phyloP scores from a whole-genome alignment of 208 protist genomes.

The Acanthamoeba quina region DNA sequence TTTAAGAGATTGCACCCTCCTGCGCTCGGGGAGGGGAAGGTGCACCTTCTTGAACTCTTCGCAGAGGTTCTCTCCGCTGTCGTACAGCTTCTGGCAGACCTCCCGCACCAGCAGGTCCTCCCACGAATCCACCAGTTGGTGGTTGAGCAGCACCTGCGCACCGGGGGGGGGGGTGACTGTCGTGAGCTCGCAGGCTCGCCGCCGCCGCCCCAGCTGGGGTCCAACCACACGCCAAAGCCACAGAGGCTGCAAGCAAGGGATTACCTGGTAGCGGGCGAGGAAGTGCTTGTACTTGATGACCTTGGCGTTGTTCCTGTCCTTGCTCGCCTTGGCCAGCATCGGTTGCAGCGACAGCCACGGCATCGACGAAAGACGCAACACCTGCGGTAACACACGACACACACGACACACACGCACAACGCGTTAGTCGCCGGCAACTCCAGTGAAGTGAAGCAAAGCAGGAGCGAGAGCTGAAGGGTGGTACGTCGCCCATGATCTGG shows the following conservation, averaged over 20 bases:
- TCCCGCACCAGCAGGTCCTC: slow-evolving; percentile 47
- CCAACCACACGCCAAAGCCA: no score
- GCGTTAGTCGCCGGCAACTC: neutral
- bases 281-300: slow-evolving; percentile 71
- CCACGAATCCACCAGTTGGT: slow-evolving; percentile 51
- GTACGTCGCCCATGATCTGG: slow-evolving; percentile 44
- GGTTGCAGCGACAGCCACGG: slow-evolving; percentile 52
- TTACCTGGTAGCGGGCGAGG: slow-evolving; percentile 49
- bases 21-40: no score
- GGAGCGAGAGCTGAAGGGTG: neutral
- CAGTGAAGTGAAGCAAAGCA: neutral
- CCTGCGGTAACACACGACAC: neutral
- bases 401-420: neutral
- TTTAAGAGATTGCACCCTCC: no score
- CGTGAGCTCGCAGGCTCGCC: no score
- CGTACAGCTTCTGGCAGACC: slow-evolving; percentile 70
- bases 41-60: slow-evolving; percentile 40
- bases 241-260: neutral
- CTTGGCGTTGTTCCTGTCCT: slow-evolving; percentile 23
- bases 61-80: slow-evolving; percentile 35
- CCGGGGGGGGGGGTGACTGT: neutral
- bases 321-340: slow-evolving; percentile 30
- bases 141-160: slow-evolving; percentile 9
- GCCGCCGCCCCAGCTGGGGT: no score
- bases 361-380: slow-evolving; percentile 44